These are phyloP conservation scores for Penicillium diatomitis DNA, from an alignment of 495 filamentous ascomycete genomes.

Conservation along the genomic window DNA sequence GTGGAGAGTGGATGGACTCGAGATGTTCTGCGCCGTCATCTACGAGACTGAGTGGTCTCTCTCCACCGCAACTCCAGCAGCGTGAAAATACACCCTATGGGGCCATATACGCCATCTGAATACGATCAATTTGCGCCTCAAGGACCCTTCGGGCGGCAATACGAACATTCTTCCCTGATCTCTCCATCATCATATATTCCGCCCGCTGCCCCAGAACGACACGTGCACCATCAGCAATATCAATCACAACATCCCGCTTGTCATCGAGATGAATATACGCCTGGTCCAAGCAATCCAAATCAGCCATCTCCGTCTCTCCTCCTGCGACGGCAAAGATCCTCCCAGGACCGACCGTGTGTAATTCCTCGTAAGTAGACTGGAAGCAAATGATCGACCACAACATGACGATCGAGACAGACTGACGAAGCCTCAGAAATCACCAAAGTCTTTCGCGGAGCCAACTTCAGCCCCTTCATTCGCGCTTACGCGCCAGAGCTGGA, in stretches of 20 bases:
- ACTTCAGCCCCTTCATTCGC: constrained; percentile 19
- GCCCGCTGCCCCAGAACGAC: too few relatives aligned
- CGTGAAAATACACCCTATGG: too few relatives aligned
- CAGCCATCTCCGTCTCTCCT: background rate
- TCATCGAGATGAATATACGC: background rate
- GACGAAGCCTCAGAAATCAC: constrained; percentile 7
- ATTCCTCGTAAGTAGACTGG: background rate
- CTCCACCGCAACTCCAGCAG: too few relatives aligned
- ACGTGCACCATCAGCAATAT: background rate
- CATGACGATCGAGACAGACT: background rate
- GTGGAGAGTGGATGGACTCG: too few relatives aligned
- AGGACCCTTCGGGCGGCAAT: too few relatives aligned
- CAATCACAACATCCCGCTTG: background rate
- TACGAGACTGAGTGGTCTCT: too few relatives aligned
- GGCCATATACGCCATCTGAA: too few relatives aligned
- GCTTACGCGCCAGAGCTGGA: constrained; percentile 8
- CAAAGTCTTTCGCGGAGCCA: constrained; percentile 8
- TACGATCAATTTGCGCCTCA: too few relatives aligned
- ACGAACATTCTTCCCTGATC: too few relatives aligned
- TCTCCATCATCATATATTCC: too few relatives aligned
- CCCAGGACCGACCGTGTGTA: background rate
- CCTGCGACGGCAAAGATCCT: background rate
- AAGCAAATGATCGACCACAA: rapidly evolving
- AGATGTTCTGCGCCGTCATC: too few relatives aligned
- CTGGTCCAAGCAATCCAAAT: background rate